These are phyloP conservation scores for Stephanodiscus triporus DNA, from an alignment of 108 stramenopile genomes.

Conservation along the genomic window DNA sequence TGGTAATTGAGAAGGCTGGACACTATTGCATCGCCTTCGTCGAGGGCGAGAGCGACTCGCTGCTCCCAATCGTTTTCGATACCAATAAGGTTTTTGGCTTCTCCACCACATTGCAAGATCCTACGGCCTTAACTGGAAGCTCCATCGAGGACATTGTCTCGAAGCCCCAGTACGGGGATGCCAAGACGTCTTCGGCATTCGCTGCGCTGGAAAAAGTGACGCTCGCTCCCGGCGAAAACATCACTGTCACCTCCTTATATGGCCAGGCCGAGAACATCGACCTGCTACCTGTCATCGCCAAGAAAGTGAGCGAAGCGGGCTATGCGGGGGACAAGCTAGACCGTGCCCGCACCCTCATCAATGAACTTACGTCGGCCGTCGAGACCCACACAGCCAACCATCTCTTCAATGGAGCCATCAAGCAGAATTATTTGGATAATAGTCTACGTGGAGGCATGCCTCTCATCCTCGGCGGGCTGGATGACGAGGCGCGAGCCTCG, in stretches of 20 bases:
- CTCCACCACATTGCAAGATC: conserved; percentile 73
- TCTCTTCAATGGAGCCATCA: conserved; percentile 90
- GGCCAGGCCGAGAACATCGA: conserved; percentile 79
- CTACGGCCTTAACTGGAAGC: conserved; percentile 58
- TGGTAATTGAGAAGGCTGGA: conserved; percentile 87
- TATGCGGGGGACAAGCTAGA: conserved; percentile 73
- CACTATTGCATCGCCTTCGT: conserved; percentile 91
- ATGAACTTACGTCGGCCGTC: conserved; percentile 84
- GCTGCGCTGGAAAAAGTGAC: conserved; percentile 75
- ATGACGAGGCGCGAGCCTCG: conserved; percentile 63
- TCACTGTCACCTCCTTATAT: conserved; percentile 86
- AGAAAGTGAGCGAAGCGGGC: conserved; percentile 62
- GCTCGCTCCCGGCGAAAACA: conserved; percentile 72
- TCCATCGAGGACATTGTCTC: conserved; percentile 75
- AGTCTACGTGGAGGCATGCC: conserved; percentile 95
- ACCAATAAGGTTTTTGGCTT: conserved; percentile 89
- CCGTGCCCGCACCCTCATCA: conserved; percentile 77
- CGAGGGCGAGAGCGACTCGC: conserved; percentile 55
- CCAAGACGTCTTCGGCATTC: conserved; percentile 94
- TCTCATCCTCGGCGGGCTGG: conserved; percentile 84
- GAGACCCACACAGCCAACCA: conserved; percentile 86
- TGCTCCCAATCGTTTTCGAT: conserved; percentile 93
- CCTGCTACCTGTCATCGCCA: conserved; percentile 69
- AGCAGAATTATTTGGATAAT: conserved; percentile 96
- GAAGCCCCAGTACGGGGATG: conserved; percentile 82